Evolutionary conservation across 805 yeast genomes (phyloP), one percentile per base, ranked within the genome.

Genomic region (Komagataella pseudopastoris): DNA sequence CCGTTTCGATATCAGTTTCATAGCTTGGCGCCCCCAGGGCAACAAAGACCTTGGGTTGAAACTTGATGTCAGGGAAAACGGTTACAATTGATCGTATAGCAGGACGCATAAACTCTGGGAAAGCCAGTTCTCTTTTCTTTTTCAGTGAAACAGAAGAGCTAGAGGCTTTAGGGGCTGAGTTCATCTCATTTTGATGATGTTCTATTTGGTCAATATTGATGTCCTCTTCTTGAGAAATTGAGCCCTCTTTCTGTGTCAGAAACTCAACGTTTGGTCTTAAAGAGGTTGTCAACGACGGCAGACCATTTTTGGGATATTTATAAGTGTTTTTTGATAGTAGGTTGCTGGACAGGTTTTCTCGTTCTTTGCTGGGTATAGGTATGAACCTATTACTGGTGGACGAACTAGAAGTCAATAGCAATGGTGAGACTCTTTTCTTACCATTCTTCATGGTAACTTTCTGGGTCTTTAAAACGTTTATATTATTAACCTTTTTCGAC

Each of bases 341-440:
- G 51, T 51, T 56, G 47, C 48, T 57, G 17, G 30, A 46, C 48
- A 64, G 65, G 54, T 63, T 50, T 54, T 60, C 49, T 56, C 58
- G 30, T 56, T 57, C 63, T 50, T 63, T 59, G 4, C 47, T 50
- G 22, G 22, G 56, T 14, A 72, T 62, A 1, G 76, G 59, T 1
- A 71, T 61, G 39, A 30, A 30, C 39, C 39, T 30, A 30, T 30
- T 30, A 30, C 39, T 30, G 39, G 39, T 30, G 10, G 39, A 30
- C 14, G 39, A 30, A 8, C 39, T 30, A 12, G 39, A 30, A 1
- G 90, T 78, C 3, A 85, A 73, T 12, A 85, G 63, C 20, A 81
- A 71, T 4, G 93, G 95, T 0, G 86, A 77, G 2, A 86, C 88
- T 56, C 93, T 67, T 58, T 85, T 85, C 59, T 79, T 80, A 3